Evolutionary conservation across 345 rosid species (phyloP).

Genomic region (Fremontodendron californicum): DNA sequence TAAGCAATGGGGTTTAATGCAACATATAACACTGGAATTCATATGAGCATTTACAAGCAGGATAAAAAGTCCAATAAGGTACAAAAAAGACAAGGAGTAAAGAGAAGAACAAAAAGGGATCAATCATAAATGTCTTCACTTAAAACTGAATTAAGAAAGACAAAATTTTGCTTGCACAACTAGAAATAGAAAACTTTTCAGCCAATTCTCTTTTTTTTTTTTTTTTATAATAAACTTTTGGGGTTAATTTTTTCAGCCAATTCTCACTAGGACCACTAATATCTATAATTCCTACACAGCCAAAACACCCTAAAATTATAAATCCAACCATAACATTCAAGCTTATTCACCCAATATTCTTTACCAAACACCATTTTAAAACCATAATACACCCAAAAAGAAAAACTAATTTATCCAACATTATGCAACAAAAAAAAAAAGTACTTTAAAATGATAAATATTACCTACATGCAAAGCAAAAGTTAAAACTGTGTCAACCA

Average conservation of each 20-base stretch:
- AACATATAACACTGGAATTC: neutral
- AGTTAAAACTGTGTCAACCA: neutral
- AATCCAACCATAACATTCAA: neutral
- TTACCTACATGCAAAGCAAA: neutral
- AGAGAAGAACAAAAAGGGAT: neutral
- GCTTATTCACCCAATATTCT: neutral
- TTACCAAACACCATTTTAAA: neutral
- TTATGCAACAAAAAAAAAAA: neutral
- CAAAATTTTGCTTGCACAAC: conserved; percentile 2
- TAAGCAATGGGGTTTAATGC: neutral
- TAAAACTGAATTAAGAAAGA: neutral
- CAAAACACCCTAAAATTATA: neutral
- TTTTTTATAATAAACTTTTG: no score
- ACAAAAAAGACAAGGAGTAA: neutral
- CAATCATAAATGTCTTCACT: conserved; percentile 1
- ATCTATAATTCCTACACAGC: neutral
- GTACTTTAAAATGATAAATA: neutral
- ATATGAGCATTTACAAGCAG: neutral
- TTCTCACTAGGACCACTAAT: neutral
- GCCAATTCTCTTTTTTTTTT: neutral
- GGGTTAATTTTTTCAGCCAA: neutral
- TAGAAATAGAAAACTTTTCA: neutral
- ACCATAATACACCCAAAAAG: neutral
- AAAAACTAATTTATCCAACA: neutral
- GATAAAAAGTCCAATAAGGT: neutral